Conservation (phyloP, 345 rosid species). For the Arabidopsis suecica region DNA sequence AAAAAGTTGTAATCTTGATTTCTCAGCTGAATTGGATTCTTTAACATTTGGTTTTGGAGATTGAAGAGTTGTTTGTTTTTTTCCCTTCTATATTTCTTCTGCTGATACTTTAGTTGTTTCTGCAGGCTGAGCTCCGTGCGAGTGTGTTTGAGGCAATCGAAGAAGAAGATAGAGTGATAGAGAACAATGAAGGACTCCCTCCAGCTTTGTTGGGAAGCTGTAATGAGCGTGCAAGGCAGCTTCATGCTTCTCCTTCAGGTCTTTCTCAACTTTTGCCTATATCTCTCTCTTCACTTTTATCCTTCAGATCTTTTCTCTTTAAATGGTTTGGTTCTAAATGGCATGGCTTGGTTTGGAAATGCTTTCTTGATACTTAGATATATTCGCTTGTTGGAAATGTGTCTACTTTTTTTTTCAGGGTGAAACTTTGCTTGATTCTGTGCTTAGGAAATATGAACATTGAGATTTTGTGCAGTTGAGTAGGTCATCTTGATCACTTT, state of each 20-base stretch:
- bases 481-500: conserved; percentile 16
- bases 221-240: conserved; percentile 89
- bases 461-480: conserved; percentile 4
- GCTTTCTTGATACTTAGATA: not conserved
- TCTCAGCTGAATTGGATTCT: not conserved
- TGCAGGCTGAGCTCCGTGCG: conserved; percentile 97
- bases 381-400: not conserved
- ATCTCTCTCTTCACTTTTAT: not conserved
- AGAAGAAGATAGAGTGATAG: conserved; percentile 88
- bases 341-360: not conserved
- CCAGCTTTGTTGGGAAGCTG: conserved; percentile 97
- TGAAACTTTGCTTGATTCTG: conserved; percentile 7
- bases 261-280: conserved; percentile 16
- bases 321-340: conserved; percentile 8
- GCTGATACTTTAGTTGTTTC: conserved; percentile 21
- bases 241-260: conserved; percentile 96
- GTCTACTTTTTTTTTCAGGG: not conserved
- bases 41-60: not conserved
- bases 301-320: not conserved
- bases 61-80: not conserved
- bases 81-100: not conserved
- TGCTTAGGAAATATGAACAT: conserved; percentile 4
- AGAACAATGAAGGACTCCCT: conserved; percentile 76
- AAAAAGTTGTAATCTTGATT: not conserved
- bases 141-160: conserved; percentile 99